These are phyloP conservation scores for Calophaca sinica DNA, from an alignment of 306 rosid genomes.

Conservation along the genomic window DNA sequence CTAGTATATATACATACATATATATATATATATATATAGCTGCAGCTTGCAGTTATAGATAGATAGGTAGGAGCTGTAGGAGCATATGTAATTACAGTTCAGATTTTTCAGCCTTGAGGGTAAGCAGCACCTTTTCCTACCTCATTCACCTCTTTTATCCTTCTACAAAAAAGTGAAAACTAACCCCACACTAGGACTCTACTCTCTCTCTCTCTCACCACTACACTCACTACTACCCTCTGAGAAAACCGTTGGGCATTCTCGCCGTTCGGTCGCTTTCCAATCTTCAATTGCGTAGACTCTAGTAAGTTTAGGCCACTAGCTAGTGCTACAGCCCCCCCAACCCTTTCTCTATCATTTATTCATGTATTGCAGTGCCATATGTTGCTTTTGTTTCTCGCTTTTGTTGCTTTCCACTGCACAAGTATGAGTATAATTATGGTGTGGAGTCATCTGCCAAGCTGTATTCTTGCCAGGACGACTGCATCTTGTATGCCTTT, in stretches of 20 bases:
- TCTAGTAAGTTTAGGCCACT: slow-evolving; percentile 46
- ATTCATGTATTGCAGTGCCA: slow-evolving; percentile 44
- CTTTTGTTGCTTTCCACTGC: slow-evolving; percentile 56
- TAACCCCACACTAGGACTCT: slow-evolving; percentile 66
- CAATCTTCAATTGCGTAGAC: slow-evolving; percentile 47
- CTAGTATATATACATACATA: background rate
- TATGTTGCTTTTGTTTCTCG: slow-evolving; percentile 41
- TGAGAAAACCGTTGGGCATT: slow-evolving; percentile 64
- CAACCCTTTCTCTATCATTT: slow-evolving; percentile 41
- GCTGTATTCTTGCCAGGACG: slow-evolving; percentile 42
- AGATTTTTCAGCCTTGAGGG: too few species aligned
- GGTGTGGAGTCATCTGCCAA: slow-evolving; percentile 47
- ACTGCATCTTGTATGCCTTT: background rate
- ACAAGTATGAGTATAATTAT: slow-evolving; percentile 47
- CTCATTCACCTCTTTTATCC: background rate
- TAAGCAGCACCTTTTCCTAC: background rate
- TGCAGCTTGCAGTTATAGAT: slow-evolving; percentile 1
- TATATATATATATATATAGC: background rate
- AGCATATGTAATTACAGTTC: slow-evolving; percentile 41
- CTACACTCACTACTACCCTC: background rate
- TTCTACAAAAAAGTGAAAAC: slow-evolving; percentile 35
- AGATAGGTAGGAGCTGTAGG: slow-evolving; percentile 56
- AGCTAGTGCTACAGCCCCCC: slow-evolving; percentile 12
- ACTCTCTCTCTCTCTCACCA: slow-evolving; percentile 41
- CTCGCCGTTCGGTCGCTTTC: slow-evolving; percentile 66